Conservation (phyloP, 257 asterid species). For the Lycium ferocissimum region DNA sequence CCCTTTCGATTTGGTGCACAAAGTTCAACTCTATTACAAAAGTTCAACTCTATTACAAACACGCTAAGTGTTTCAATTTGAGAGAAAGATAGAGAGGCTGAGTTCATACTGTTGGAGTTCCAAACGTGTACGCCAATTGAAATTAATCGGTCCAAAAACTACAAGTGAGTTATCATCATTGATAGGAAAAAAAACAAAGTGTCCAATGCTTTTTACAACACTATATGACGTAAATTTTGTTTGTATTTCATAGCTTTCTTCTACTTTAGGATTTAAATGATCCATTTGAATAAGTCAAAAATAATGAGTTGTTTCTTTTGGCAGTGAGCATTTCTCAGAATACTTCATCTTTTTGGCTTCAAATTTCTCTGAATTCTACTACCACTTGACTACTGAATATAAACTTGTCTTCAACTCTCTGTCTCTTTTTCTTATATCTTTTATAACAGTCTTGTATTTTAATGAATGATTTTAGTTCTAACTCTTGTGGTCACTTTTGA, state of each 20-base stretch:
- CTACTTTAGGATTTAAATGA: background rate
- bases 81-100: background rate
- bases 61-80: background rate
- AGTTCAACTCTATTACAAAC: background rate
- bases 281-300: constrained; percentile 20
- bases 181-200: background rate
- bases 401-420: background rate
- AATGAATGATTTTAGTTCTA: too few species aligned
- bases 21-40: background rate
- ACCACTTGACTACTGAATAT: background rate
- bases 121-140: background rate
- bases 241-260: background rate
- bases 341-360: too few species aligned
- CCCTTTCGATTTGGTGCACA: too few species aligned
- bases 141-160: background rate
- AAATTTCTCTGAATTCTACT: too few species aligned
- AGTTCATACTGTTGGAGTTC: background rate
- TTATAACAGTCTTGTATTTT: background rate
- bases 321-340: too few species aligned
- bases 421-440: background rate
- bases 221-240: background rate
- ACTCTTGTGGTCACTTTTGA: background rate
- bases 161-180: background rate
- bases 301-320: background rate
- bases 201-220: background rate